Conservation (phyloP, 1,284 basidiomycete genomes). For the Jaminaea rosea region DNA sequence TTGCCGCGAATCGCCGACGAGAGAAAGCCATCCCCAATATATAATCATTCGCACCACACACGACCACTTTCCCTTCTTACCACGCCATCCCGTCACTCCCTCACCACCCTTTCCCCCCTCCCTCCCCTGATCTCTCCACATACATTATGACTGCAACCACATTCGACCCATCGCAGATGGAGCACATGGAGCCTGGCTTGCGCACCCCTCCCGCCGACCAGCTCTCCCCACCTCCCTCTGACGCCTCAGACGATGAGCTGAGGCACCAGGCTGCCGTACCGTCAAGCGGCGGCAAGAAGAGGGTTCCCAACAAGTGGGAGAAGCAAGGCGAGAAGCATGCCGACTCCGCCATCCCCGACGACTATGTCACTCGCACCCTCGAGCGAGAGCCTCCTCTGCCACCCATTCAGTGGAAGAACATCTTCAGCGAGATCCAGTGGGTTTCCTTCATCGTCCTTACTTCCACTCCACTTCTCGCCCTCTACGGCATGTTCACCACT, state of each 20-base stretch:
- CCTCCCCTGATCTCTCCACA: no score
- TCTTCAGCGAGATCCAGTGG: conserved; percentile 44
- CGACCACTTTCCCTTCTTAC: no score
- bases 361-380: conserved; percentile 31
- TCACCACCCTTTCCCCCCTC: no score
- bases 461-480: conserved; percentile 28
- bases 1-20: no score
- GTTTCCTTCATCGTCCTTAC: conserved; percentile 42
- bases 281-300: neutral
- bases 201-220: conserved; percentile 9
- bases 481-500: conserved; percentile 40
- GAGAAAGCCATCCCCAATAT: no score
- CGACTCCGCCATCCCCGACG: conserved; percentile 37
- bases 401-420: conserved; percentile 36
- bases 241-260: conserved; percentile 6
- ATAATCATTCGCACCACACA: no score
- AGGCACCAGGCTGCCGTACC: neutral
- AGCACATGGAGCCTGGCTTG: conserved; percentile 4
- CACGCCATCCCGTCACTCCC: no score
- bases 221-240: conserved; percentile 7
- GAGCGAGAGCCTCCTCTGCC: conserved; percentile 27
- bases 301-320: conserved; percentile 2
- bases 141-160: no score
- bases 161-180: no score
- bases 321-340: conserved; percentile 6